A percentile compares a stretch with the other conserved stretches of the same genome.
Evolutionary conservation across 2,329 filamentous ascomycete genomes (phyloP).

Genomic region (Penicillium paneum): DNA sequence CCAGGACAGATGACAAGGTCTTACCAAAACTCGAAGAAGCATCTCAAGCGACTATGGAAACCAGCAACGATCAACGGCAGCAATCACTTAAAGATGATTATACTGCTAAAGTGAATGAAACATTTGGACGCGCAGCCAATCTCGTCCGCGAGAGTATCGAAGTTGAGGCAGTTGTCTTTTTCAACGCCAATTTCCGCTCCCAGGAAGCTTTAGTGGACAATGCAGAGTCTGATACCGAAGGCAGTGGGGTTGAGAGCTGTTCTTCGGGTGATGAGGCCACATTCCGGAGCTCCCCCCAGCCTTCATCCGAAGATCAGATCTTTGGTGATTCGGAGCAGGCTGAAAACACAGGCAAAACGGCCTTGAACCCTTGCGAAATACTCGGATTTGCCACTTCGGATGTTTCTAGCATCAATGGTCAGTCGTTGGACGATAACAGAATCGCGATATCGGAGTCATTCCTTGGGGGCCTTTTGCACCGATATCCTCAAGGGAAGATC

Average conservation of each 20-base stretch:
- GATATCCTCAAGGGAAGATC: constrained; percentile 48
- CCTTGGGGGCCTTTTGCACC: constrained; percentile 42
- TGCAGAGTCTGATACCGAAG: constrained; percentile 3
- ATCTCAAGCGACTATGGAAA: not conserved
- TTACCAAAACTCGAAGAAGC: not conserved
- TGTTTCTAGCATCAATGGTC: constrained; percentile 27
- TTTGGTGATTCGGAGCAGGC: not conserved
- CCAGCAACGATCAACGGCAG: not conserved
- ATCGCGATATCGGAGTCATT: constrained; percentile 39
- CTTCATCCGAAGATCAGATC: not conserved
- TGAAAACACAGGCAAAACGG: not conserved
- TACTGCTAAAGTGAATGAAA: constrained; percentile 8
- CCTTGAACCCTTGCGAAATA: constrained; percentile 9
- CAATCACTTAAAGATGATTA: constrained; percentile 6
- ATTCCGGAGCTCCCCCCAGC: not conserved
- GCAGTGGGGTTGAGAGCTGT: constrained; percentile 5
- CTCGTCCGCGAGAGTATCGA: constrained; percentile 44
- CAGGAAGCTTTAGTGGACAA: constrained; percentile 3
- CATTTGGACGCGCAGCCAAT: constrained; percentile 45
- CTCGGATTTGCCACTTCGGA: constrained; percentile 13
- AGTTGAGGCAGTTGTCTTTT: constrained; percentile 35
- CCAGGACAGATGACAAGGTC: not conserved
- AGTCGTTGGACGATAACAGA: constrained; percentile 7
- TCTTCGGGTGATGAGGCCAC: constrained; percentile 12
- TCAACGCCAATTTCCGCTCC: constrained; percentile 17